Conservation (phyloP, 169 alveolate species). For the Plasmodium sp. region DNA sequence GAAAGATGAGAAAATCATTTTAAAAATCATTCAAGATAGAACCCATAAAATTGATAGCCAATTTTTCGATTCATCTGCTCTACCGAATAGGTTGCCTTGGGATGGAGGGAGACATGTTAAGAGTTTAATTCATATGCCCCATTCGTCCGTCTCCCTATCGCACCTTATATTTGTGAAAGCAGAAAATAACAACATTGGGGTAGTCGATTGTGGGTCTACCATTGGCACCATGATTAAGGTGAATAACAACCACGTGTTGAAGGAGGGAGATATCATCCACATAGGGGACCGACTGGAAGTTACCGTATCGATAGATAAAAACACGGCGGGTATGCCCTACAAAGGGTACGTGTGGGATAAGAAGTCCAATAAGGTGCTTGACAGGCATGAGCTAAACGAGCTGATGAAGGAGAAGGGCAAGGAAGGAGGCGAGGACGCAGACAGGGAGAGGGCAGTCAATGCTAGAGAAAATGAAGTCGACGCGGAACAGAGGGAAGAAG, state of each 20-base stretch:
- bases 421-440: constrained; percentile 10
- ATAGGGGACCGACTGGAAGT: constrained; percentile 89
- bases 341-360: constrained; percentile 82
- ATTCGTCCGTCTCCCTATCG: constrained; percentile 91
- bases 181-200: constrained; percentile 77
- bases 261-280: constrained; percentile 87
- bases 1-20: constrained; percentile 77
- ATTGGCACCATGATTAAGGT: constrained; percentile 92
- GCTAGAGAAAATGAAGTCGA: neutral
- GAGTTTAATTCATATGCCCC: constrained; percentile 90
- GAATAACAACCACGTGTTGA: constrained; percentile 77
- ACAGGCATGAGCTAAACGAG: constrained; percentile 69
- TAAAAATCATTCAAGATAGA: constrained; percentile 80
- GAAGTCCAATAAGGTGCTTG: constrained; percentile 67
- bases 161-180: constrained; percentile 88
- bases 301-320: constrained; percentile 77
- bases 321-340: constrained; percentile 77
- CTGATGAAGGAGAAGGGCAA: constrained; percentile 4
- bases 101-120: constrained; percentile 92
- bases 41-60: constrained; percentile 85
- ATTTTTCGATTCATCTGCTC: constrained; percentile 76
- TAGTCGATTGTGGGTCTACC: constrained; percentile 92
- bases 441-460: neutral
- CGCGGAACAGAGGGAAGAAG: constrained; percentile 5
- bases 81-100: constrained; percentile 91